A percentile compares a stretch with the other conserved stretches of the same genome.
Evolutionary conservation across 2,329 filamentous ascomycete species (phyloP).

Genomic region (Cladorrhinum sp.): DNA sequence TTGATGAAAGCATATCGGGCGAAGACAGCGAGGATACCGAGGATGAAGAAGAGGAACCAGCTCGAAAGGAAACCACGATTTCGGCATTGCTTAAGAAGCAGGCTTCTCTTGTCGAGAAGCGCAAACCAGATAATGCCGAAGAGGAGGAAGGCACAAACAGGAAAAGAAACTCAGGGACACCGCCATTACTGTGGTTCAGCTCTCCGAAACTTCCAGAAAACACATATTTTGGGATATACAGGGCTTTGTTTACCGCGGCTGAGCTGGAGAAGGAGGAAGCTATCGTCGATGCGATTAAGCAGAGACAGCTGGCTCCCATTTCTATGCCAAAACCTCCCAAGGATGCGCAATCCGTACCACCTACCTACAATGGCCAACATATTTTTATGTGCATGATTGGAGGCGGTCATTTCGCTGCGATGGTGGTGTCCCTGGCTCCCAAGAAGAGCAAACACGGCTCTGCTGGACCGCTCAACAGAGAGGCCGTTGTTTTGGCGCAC

Average conservation of each 20-base stretch:
- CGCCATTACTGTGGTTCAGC: slow-evolving; percentile 81
- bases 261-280: slow-evolving; percentile 64
- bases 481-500: slow-evolving; percentile 85
- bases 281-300: slow-evolving; percentile 65
- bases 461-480: slow-evolving; percentile 68
- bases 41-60: slow-evolving; percentile 54
- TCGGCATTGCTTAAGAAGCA: slow-evolving; percentile 78
- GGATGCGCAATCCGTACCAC: slow-evolving; percentile 53
- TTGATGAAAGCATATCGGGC: slow-evolving; percentile 91
- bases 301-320: slow-evolving; percentile 72
- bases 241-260: slow-evolving; percentile 69
- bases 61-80: slow-evolving; percentile 66
- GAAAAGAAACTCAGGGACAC: slow-evolving; percentile 58
- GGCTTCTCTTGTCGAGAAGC: slow-evolving; percentile 63
- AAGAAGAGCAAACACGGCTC: slow-evolving; percentile 67
- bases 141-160: slow-evolving; percentile 48
- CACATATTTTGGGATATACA: slow-evolving; percentile 80
- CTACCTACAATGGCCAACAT: slow-evolving; percentile 69
- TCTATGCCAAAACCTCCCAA: slow-evolving; percentile 51
- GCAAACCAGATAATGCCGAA: slow-evolving; percentile 35
- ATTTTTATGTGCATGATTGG: slow-evolving; percentile 98
- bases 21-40: slow-evolving; percentile 73
- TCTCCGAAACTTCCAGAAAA: slow-evolving; percentile 73
- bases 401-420: slow-evolving; percentile 94
- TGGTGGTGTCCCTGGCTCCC: slow-evolving; percentile 86